Evolutionary conservation across 2,329 filamentous ascomycete species (phyloP), one percentile per base, ranked within the genome.

Genomic region (Penicillium sp.): DNA sequence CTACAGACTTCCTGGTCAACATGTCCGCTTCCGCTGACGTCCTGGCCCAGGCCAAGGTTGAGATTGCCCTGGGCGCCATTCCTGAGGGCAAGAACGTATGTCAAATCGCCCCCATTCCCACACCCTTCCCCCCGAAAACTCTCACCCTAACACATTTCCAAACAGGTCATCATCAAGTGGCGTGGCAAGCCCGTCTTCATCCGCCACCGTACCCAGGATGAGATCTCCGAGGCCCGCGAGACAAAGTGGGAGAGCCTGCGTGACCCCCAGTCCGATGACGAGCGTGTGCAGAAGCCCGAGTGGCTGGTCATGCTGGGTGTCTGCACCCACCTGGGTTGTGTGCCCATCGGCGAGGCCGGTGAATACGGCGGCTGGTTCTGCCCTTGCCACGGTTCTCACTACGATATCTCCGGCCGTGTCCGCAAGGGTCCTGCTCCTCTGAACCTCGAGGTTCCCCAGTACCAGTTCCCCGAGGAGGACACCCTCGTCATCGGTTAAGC

Each of bases 331-430:
- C 79, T 98, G 69, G 93, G 93, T 76, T 98, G 93, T 82, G 93
- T 98, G 62, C 93, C 93, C 69, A 98, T 98, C 66, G 93, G 94
- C 67, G 93, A 98, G 79, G 89, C 93, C 57, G 93, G 93, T 72
- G 94, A 98, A 75, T 98, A 79, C 67, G 93, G 93, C 71, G 93
- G 93, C 69, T 98, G 93, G 93, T 98, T 98, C 86, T 98, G 93
- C 80, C 93, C 93, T 59, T 98, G 93, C 87, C 93, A 98, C 82
- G 93, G 93, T 74, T 96, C 90, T 62, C 93, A 98, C 81, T 98
- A 98, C 83, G 93, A 98, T 73, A 97, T 98, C 73, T 97, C 90
- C 57, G 93, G 93, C 72, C 89, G 93, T 75, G 88, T 95, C 81
- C 85, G 93, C 79, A 96, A 88, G 82, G 93, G 93, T 59, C 93